phyloP scores from a whole-genome alignment of 257 asterid species.

The Petunia axillaris region DNA sequence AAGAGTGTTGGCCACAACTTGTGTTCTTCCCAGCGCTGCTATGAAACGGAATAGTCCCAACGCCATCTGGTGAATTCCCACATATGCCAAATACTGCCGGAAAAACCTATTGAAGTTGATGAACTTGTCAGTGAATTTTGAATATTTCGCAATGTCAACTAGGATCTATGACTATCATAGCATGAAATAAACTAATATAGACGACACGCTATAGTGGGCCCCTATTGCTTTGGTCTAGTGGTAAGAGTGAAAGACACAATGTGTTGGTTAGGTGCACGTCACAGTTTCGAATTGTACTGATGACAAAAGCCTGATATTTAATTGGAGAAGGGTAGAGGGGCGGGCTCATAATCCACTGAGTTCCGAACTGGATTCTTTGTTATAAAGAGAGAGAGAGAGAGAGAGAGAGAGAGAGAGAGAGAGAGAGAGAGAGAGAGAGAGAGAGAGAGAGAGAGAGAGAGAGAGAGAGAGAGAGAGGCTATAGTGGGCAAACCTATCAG shows the following conservation, averaged over 20 bases:
- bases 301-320: too few relatives aligned
- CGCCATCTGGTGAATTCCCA: slow-evolving; percentile 75
- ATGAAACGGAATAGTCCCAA: slow-evolving; percentile 76
- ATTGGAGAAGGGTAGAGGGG: too few relatives aligned
- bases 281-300: too few relatives aligned
- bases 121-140: not conserved
- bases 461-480: not conserved
- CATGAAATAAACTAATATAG: not conserved
- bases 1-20: slow-evolving; percentile 70
- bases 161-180: not conserved
- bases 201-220: not conserved
- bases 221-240: too few relatives aligned
- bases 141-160: not conserved
- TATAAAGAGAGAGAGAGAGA: too few relatives aligned
- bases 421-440: not conserved
- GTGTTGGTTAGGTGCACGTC: too few relatives aligned
- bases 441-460: too few relatives aligned
- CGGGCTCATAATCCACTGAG: too few relatives aligned
- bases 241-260: too few relatives aligned
- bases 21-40: slow-evolving; percentile 73
- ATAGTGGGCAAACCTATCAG: slow-evolving; percentile 49
- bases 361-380: too few relatives aligned
- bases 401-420: not conserved
- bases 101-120: slow-evolving; percentile 49
- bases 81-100: slow-evolving; percentile 62